Base-by-base conservation (phyloP, 2,329 filamentous ascomycete species). In the Curvularia spicifera region DNA sequence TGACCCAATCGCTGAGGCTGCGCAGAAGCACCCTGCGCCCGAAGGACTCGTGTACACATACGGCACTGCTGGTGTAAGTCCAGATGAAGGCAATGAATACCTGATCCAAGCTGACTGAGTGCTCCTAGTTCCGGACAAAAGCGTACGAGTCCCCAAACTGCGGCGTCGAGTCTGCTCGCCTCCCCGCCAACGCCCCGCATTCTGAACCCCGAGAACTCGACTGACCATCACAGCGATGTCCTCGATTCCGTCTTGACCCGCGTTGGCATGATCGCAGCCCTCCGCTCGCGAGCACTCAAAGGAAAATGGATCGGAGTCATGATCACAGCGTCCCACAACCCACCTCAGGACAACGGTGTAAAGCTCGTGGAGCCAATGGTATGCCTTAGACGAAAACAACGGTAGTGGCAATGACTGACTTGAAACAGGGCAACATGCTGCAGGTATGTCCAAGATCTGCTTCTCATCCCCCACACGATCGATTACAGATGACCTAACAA, bases 221-320 rank as follows among this genome's bases (percentile, higher is more conserved):
- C 80, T 76, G 72, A 76, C 65, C 33, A 58, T 59, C 53, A 61
- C 71, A 87, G 85, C 58, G 89, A 93, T 71, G 85, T 96, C 56
- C 89, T 98, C 71, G 91, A 96, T 75, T 95, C 92, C 35, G 92
- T 99, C 64, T 87, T 96, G 68, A 97, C 94, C 80, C 89, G 93
- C 46, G 93, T 97, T 65, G 95, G 94, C 51, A 86, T 99, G 60
- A 87, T 97, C 57, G 91, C 95, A 31, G 88, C 91, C 56, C 85
- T 98, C 51, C 90, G 95, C 63, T 97, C 93, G 65, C 91, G 92
- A 76, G 96, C 95, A 80, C 87, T 96, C 69, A 89, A 89, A 76
- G 90, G 93, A 65, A 91, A 96, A 81, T 90, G 91, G 70, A 96
- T 99, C 73, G 95, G 95, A 73, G 89, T 99, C 67, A 89, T 89